These are phyloP conservation scores for Talaromyces nanjingensis DNA, from an alignment of 495 filamentous ascomycete genomes.

Conservation along the genomic window DNA sequence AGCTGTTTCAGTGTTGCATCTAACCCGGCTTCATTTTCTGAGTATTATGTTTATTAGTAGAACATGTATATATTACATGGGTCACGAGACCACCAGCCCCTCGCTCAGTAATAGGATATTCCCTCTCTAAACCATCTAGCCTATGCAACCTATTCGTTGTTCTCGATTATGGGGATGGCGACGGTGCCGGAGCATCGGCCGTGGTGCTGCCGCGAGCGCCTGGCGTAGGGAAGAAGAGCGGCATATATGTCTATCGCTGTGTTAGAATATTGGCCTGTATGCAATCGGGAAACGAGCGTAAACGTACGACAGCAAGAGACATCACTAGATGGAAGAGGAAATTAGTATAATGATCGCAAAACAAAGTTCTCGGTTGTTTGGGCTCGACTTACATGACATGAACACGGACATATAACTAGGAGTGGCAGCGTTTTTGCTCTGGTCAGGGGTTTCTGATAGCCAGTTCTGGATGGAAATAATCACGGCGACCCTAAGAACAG, in stretches of 20 bases:
- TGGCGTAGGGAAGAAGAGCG: slow-evolving; percentile 69
- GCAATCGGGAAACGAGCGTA: slow-evolving; percentile 8
- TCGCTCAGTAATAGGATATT: neutral
- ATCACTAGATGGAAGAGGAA: slow-evolving; percentile 47
- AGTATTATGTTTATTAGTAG: neutral
- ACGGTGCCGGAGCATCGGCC: slow-evolving; percentile 36
- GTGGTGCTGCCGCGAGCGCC: slow-evolving; percentile 30
- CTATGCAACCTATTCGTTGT: neutral
- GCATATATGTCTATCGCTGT: slow-evolving; percentile 62
- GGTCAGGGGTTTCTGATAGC: slow-evolving; percentile 76
- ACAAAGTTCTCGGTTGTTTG: neutral
- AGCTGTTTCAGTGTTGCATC: neutral
- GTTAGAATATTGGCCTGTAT: neutral
- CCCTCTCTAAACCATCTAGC: neutral
- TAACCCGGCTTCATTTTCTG: neutral
- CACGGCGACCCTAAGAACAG: slow-evolving; percentile 60
- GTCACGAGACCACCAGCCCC: neutral
- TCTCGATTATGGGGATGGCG: slow-evolving; percentile 15
- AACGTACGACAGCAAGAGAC: slow-evolving; percentile 63
- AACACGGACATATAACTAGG: slow-evolving; percentile 79
- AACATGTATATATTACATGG: neutral
- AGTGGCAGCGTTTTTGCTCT: slow-evolving; percentile 57
- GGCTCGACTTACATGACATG: slow-evolving; percentile 66
- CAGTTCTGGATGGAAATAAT: slow-evolving; percentile 78
- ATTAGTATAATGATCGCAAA: neutral